Evolutionary conservation across 2,329 filamentous ascomycete genomes (phyloP), one percentile per base, ranked within the genome.

Genomic region (Xylariaceae sp.): DNA sequence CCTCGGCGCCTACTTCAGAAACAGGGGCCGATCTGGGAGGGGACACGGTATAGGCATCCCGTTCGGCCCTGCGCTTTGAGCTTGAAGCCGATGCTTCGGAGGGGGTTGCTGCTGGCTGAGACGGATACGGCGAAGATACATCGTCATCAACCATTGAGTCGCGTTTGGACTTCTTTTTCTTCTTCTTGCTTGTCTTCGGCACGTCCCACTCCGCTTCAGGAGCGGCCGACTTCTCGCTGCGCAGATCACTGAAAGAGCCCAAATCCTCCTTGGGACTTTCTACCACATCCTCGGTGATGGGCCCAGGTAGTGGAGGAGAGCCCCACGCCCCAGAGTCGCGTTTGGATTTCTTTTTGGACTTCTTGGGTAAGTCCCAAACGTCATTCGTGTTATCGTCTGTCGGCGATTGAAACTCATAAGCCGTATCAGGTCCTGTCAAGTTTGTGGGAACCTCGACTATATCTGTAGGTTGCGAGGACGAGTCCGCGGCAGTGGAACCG

Each of bases 241-340:
- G 51, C 25, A 51, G 21, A 33, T 59, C 50, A 30, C 45, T 47
- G 31, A 50, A 53, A 14, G 56, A 49, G 28, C 56, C 51, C 24
- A 31, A 32, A 47, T 68, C 66, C 42, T 61, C 60, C 39, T 61
- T 64, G 27, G 60, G 62, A 38, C 59, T 64, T 35, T 63, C 62
- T 18, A 53, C 49, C 11, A 56, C 53, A 24, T 64, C 58, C 7
- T 46, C 36, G 16, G 36, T 24, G 8, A 59, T 54, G 7, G 52
- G 43, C 23, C 44, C 37, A 12, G 44, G 43, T 14, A 13, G 24
- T 5, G 24, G n/a, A n/a, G n/a, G n/a, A n/a, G n/a, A n/a, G 24
- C 15, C 24, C 24, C 24, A 52, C 5, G 38, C 27, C 8, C 32
- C 37, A 5, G 48, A 46, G 26, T 53, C 50, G 18, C 47, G 47